Evolutionary conservation across 257 asterid species (phyloP), one percentile per base, ranked within the genome.

Genomic region (Solanum ossicruentum): DNA sequence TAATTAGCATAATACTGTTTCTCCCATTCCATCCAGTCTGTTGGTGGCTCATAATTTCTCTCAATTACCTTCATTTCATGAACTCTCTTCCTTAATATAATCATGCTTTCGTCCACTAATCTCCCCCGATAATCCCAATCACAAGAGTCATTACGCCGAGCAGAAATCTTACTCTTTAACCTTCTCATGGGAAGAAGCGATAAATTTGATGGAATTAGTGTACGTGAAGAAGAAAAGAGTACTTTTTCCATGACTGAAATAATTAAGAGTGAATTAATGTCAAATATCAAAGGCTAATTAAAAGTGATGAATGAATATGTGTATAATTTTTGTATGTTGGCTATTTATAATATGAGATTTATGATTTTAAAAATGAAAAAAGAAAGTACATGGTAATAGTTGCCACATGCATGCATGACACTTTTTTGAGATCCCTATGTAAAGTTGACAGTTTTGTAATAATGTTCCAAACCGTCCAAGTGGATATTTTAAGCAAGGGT

Each of bases 11-110:
- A 93, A 4, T 81, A 71, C 43, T 82, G 84, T 70, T 84, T 91
- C 90, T 93, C 94, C 96, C 94, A 93, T 4, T 80, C 93, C 93
- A 89, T 93, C 94, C 94, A 93, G 18, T 91, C 93, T 21, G 7
- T 52, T 0, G 93, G 94, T 5, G 92, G 87, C 88, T 88, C 93
- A 43, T 84, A 70, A 5, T 89, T 84, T 56, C 79, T 80, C 88
- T 90, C 93, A 12, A 45, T 45, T 86, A 84, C 86, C 87, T 88
- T 90, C 85, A 87, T 86, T 83, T 93, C 94, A 41, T 90, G 96
- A 84, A 93, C 91, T 61, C 96, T 83, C 86, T 84, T 90, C 3
- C 94, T 91, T 1, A 93, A 90, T n/a, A 88, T 88, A 83, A 93
- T 90, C 88, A 93, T 18, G 65, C 84, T 85, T 85, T 91, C 91